Evolutionary conservation across 2,329 filamentous ascomycete genomes (phyloP).

Genomic region (Pseudogymnoascus sp.): DNA sequence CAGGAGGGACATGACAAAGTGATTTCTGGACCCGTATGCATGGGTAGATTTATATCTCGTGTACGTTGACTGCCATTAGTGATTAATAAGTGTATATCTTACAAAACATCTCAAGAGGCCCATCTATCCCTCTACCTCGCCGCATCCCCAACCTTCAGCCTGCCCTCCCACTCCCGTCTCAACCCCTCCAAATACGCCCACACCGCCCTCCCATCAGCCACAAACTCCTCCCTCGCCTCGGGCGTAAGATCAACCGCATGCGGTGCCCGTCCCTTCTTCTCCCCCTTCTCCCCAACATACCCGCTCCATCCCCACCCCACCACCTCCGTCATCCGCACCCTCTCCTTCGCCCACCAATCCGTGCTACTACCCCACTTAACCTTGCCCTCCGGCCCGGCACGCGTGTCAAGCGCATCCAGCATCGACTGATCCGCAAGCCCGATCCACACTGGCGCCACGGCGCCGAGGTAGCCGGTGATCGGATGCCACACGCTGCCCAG

Average conservation of each 20-base stretch:
- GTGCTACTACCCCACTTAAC: slow-evolving; percentile 73
- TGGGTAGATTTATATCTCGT: neutral
- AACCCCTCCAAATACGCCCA: slow-evolving; percentile 69
- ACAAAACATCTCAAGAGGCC: neutral
- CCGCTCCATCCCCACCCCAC: slow-evolving; percentile 77
- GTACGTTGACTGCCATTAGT: neutral
- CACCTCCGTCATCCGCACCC: slow-evolving; percentile 71
- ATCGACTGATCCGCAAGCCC: slow-evolving; percentile 59
- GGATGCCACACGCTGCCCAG: slow-evolving; percentile 86
- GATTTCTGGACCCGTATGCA: neutral
- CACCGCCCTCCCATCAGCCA: slow-evolving; percentile 50
- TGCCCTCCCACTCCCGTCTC: slow-evolving; percentile 57
- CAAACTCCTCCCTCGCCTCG: slow-evolving; percentile 54
- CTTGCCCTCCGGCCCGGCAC: slow-evolving; percentile 47
- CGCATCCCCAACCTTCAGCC: slow-evolving; percentile 23
- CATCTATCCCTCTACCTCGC: slow-evolving; percentile 15
- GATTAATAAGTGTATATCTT: neutral
- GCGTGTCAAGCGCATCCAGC: slow-evolving; percentile 47
- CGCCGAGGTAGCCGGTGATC: slow-evolving; percentile 67
- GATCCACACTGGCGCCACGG: slow-evolving; percentile 70
- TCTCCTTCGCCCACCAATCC: slow-evolving; percentile 48
- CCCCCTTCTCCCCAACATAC: slow-evolving; percentile 43
- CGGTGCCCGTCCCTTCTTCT: slow-evolving; percentile 51
- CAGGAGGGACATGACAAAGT: too few relatives aligned
- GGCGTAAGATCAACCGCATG: slow-evolving; percentile 52